Base-by-base conservation (phyloP, 108 stramenopile species). In the Nannochloropsis salina region DNA sequence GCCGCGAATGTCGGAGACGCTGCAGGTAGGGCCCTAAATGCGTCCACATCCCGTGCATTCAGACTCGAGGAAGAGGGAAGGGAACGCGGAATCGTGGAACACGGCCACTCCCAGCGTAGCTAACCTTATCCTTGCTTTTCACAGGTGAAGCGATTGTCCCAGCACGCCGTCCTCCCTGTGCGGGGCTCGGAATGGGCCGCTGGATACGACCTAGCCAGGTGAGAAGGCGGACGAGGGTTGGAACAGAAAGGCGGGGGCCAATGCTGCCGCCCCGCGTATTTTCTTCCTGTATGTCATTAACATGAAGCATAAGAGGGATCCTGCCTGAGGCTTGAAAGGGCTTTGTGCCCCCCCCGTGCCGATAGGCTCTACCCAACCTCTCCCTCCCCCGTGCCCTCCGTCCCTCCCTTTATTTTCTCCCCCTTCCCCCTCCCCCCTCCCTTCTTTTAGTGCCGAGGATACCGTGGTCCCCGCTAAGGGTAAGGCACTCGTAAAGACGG, bases 401-500 rank as follows among this genome's bases (percentile, higher is more conserved):
- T n/a, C n/a, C n/a, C n/a, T n/a, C n/a, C n/a, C n/a, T n/a, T 22
- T 11, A 80, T 80, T 21, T 80, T 80, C 21, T n/a, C 15, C 15
- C 8, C 80, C 21, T 18, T 21, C 47, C 47, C 47, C 8, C 22
- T 80, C 8, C 8, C 21, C 21, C 21, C 21, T n/a, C 80, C 15
- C 10, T 22, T 83, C 43, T 42, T 44, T 42, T 42, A 86, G 85
- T 80, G 89, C 89, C 12, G 82, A 89, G 42, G 89, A 86, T 40
- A 91, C 80, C 18, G 85, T 85, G 9, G 84, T 93, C 40, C 93
- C 94, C 31, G 94, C 96, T 18, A 92, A 93, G 10, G 94, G 94
- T 42, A 93, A 96, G 84, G 95, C 89, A 12, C 90, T 99, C 41
- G 94, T 99, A 86, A 93, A 94, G 92, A 99, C 98, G 41, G 97